These are phyloP conservation scores for Leccinum truebloodii DNA, from an alignment of 768 basidiomycete species.

Conservation along the genomic window DNA sequence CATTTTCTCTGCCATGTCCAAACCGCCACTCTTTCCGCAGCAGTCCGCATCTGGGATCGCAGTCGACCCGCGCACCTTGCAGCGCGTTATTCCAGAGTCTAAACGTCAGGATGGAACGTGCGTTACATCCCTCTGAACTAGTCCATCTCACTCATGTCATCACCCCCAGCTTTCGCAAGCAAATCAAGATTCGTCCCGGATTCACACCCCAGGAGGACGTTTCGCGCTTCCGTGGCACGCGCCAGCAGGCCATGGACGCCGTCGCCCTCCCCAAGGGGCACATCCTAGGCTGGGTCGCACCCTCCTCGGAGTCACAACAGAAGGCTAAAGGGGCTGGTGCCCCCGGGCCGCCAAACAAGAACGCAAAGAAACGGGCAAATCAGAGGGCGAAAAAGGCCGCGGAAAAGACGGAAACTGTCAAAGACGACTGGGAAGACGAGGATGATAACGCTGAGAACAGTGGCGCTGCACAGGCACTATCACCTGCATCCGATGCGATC, in stretches of 20 bases:
- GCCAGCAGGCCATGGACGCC: conserved; percentile 71
- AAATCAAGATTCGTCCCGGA: conserved; percentile 87
- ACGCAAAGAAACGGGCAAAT: conserved; percentile 81
- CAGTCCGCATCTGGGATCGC: conserved; percentile 77
- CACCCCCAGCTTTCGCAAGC: conserved; percentile 64
- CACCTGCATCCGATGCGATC: conserved; percentile 11
- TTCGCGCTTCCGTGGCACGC: conserved; percentile 77
- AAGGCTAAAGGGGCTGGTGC: conserved; percentile 31
- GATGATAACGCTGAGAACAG: conserved; percentile 45
- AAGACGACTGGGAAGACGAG: conserved; percentile 79
- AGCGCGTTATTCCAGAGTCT: conserved; percentile 88
- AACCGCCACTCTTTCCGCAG: conserved; percentile 72
- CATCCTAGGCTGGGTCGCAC: conserved; percentile 78
- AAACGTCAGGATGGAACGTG: conserved; percentile 84
- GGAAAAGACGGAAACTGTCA: conserved; percentile 57
- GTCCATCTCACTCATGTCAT: conserved; percentile 14
- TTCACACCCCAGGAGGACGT: conserved; percentile 96
- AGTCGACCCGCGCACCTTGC: conserved; percentile 80
- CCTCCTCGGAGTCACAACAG: conserved; percentile 46
- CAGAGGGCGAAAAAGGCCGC: conserved; percentile 65
- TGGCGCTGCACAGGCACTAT: conserved; percentile 10
- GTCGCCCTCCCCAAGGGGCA: conserved; percentile 72
- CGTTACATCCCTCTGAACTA: conserved; percentile 8
- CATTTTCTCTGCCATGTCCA: conserved; percentile 53
- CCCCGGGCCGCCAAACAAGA: conserved; percentile 60